A percentile compares a stretch with the other conserved stretches of the same genome.
These are phyloP conservation scores for Fusarium irregulare DNA, from an alignment of 2,329 filamentous ascomycete genomes.

Conservation along the genomic window DNA sequence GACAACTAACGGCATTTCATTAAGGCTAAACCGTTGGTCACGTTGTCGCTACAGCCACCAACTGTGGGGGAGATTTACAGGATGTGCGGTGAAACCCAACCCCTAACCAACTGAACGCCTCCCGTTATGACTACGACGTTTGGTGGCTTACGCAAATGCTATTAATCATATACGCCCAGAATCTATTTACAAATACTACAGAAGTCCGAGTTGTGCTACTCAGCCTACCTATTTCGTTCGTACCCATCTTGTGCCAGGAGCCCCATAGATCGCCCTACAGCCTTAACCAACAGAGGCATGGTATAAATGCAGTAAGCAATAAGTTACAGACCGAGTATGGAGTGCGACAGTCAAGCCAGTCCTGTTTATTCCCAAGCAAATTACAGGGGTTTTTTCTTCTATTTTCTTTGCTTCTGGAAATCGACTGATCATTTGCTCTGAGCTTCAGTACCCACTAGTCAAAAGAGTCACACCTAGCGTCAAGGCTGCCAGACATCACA, in stretches of 20 bases:
- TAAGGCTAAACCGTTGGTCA: constrained; percentile 19
- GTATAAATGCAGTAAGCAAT: constrained; percentile 40
- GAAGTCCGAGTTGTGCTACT: not conserved
- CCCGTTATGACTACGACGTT: not conserved
- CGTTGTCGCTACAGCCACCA: constrained; percentile 19
- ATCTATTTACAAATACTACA: not conserved
- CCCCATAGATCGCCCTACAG: constrained; percentile 29
- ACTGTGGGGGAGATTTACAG: constrained; percentile 11
- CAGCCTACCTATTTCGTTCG: not conserved
- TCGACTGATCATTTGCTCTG: constrained; percentile 16
- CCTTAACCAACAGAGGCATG: constrained; percentile 40
- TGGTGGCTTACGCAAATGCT: not conserved
- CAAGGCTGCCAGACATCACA: constrained; percentile 7
- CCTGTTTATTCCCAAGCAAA: not conserved
- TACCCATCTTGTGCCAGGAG: not conserved
- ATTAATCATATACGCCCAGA: not conserved
- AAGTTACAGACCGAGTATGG: not conserved
- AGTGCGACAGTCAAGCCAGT: constrained; percentile 1
- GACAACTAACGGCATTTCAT: not conserved
- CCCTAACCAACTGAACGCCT: not conserved
- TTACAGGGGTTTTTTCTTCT: constrained; percentile 9
- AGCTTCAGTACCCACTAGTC: not conserved
- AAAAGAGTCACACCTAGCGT: constrained; percentile 2
- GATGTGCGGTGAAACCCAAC: constrained; percentile 15
- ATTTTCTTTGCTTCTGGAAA: not conserved